Percentiles rank a stretch among this genome's conserved stretches.
These are phyloP conservation scores for Rhynchosporium secalis DNA, from an alignment of 2,329 filamentous ascomycete genomes.

Conservation along the genomic window DNA sequence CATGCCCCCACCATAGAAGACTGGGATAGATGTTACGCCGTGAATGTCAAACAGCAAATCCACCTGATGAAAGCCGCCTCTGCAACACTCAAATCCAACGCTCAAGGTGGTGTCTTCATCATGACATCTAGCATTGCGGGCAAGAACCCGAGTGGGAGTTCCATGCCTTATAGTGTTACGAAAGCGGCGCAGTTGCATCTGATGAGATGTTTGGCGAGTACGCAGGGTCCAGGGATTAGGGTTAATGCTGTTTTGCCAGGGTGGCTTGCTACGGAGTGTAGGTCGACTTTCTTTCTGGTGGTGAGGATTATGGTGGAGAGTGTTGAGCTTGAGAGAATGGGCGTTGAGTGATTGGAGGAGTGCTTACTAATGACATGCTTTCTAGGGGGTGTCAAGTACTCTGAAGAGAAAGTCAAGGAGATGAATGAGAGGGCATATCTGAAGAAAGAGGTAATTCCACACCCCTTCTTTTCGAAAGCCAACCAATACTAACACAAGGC, in stretches of 20 bases:
- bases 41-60: conserved; percentile 59
- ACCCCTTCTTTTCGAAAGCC: background rate
- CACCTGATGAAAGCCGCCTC: conserved; percentile 57
- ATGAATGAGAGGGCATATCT: conserved; percentile 53
- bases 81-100: conserved; percentile 59
- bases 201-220: conserved; percentile 63
- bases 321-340: too few relatives aligned
- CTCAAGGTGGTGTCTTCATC: conserved; percentile 62
- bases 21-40: conserved; percentile 52
- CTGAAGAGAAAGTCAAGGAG: conserved; percentile 50
- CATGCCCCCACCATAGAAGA: conserved; percentile 29
- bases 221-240: conserved; percentile 61
- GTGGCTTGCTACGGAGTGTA: conserved; percentile 65
- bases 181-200: conserved; percentile 58
- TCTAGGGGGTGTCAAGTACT: conserved; percentile 50
- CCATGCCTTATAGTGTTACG: conserved; percentile 41
- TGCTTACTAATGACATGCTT: background rate
- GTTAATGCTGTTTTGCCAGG: conserved; percentile 66
- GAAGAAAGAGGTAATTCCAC: conserved; percentile 50
- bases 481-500: background rate
- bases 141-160: conserved; percentile 31
- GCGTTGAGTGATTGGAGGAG: background rate
- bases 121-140: conserved; percentile 64
- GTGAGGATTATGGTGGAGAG: too few relatives aligned
- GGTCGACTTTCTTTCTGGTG: conserved; percentile 26